Percentiles rank a stretch among this genome's conserved stretches.
phyloP scores from a whole-genome alignment of 306 rosid genomes.

The Crotalaria pallida region DNA sequence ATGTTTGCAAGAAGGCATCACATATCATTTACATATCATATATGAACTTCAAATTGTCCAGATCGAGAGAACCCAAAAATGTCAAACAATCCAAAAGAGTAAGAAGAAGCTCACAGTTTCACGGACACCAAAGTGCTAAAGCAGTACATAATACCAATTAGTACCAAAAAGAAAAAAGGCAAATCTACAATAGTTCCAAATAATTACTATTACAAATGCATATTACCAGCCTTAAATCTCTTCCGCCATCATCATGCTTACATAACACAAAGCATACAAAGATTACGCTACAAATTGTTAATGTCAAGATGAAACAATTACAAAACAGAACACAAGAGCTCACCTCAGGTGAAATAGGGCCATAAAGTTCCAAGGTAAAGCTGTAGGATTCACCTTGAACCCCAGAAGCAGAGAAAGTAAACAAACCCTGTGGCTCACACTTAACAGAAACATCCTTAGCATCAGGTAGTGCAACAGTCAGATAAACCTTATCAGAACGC shows the following conservation, averaged over 20 bases:
- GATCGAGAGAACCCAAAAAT: neutral
- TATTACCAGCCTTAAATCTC: neutral
- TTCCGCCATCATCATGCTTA: neutral
- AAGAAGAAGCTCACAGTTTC: neutral
- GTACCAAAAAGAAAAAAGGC: neutral
- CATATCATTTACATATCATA: too few relatives aligned
- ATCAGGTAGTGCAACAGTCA: slow-evolving; percentile 78
- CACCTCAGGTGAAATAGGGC: slow-evolving; percentile 60
- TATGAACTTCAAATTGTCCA: neutral
- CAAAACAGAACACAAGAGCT: slow-evolving; percentile 7
- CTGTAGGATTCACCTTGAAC: slow-evolving; percentile 54
- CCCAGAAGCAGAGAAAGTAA: slow-evolving; percentile 74
- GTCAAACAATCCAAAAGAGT: neutral
- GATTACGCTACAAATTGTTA: neutral
- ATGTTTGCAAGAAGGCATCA: neutral
- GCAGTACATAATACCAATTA: neutral
- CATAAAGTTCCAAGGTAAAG: slow-evolving; percentile 63
- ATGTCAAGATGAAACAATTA: neutral
- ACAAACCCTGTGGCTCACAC: slow-evolving; percentile 73
- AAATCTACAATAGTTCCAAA: neutral
- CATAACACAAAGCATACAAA: neutral
- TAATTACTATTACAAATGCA: neutral
- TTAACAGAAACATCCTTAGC: slow-evolving; percentile 72
- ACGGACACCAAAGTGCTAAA: neutral
- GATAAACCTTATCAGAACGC: slow-evolving; percentile 76